Conservation (phyloP, 345 rosid genomes). For the Bretschneidera sinensis region DNA sequence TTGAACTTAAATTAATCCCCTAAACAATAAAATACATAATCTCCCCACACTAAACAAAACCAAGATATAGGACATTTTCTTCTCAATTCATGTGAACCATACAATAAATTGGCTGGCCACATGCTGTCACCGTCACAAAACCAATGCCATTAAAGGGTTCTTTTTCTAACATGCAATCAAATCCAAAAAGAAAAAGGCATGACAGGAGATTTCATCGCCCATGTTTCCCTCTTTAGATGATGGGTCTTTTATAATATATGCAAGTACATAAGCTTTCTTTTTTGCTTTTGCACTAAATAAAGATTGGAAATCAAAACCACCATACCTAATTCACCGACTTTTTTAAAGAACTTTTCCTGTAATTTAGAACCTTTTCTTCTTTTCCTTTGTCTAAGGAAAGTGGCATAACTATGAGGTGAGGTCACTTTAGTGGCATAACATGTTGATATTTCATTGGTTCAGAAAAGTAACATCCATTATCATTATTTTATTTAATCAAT, state of each 20-base stretch:
- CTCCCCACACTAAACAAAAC: slow-evolving; percentile 9
- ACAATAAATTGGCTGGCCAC: too few relatives aligned
- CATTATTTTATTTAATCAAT: too few relatives aligned
- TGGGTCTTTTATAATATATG: not conserved
- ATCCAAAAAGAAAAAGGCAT: slow-evolving; percentile 16
- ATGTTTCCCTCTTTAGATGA: slow-evolving; percentile 8
- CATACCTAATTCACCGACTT: slow-evolving; percentile 10
- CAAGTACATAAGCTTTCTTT: not conserved
- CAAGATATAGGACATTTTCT: slow-evolving; percentile 6
- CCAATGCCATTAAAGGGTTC: not conserved
- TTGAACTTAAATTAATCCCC: too few relatives aligned
- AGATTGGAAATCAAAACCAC: not conserved
- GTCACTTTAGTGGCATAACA: not conserved
- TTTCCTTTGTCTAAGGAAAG: not conserved
- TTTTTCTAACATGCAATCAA: slow-evolving; percentile 14
- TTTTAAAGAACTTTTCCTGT: not conserved
- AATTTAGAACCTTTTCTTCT: not conserved
- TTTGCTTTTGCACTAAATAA: slow-evolving; percentile 4
- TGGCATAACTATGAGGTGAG: not conserved
- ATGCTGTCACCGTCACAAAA: too few relatives aligned
- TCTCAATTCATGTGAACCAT: too few relatives aligned
- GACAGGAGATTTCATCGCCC: slow-evolving; percentile 23
- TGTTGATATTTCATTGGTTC: not conserved
- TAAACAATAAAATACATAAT: not conserved
- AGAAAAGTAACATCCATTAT: not conserved